Evolutionary conservation across 2,329 filamentous ascomycete species (phyloP), one percentile per base, ranked within the genome.

Genomic region (Periglandula ipomoeae): DNA sequence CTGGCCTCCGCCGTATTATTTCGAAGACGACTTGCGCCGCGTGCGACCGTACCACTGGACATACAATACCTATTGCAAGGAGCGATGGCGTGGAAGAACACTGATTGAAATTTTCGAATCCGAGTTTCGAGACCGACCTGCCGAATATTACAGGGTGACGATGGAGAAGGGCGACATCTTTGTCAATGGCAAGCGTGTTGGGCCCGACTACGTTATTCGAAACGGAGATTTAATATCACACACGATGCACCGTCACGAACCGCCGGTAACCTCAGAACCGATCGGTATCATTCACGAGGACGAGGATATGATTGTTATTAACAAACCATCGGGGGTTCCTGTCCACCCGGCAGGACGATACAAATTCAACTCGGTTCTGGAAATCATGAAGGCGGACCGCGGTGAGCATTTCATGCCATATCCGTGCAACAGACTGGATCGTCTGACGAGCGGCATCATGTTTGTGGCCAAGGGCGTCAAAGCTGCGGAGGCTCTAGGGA

Each of bases 321-420:
- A 96, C 70, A 98, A 98, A 67, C 93, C 93, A 0, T 85, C 91
- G 0, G 93, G 93, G 6, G 84, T 98, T 37, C 93, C 93, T 0
- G 93, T 98, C 0, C 93, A 98, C 65, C 88, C 93, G 5, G 91
- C 93, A 1, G 93, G 93, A 5, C 82, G 93, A 44, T 98, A 98
- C 72, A 89, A 91, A 65, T 95, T 86, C 74, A 98, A 98, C 69
- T 91, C 88, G 1, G 79, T 98, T 41, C 78, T 95, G 35, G 90
- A 97, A 71, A 95, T 98, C 56, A 84, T 98, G 79, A 84, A 87
- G 57, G 80, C 87, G 2, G 86, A 95, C 61, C 72, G 81, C 34
- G 73, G 76, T 0, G 65, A 67, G 20, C 65, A 68, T 24, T 83
- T 79, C 62, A 63, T 75, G 46, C 76, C 80, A 1, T 68, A 79